These are phyloP conservation scores for Eucalyptus curtisii DNA, from an alignment of 345 rosid genomes.

Conservation along the genomic window DNA sequence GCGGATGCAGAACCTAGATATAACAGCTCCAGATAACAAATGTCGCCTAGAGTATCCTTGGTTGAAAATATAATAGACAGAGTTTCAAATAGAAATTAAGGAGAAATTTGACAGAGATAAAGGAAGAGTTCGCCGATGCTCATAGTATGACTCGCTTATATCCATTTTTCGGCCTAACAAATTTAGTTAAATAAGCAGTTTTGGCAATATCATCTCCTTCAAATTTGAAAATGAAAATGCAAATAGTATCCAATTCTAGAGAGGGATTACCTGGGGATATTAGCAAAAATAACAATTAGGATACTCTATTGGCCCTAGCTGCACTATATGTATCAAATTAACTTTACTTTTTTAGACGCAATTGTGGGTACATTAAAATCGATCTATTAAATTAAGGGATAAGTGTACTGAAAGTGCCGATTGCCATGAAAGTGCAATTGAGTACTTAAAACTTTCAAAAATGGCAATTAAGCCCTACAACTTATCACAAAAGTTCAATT, in stretches of 20 bases:
- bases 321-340: background rate
- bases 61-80: background rate
- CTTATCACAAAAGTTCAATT: background rate
- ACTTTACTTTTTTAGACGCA: background rate
- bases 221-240: background rate
- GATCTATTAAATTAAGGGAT: background rate
- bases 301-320: background rate
- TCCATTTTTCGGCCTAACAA: background rate
- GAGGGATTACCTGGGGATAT: background rate
- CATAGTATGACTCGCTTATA: background rate
- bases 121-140: background rate
- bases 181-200: background rate
- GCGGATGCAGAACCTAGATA: background rate
- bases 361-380: background rate
- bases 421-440: background rate
- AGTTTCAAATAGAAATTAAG: background rate
- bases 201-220: background rate
- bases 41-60: background rate
- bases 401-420: background rate
- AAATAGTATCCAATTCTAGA: background rate
- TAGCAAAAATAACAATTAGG: background rate
- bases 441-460: too few relatives aligned
- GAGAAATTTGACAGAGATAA: background rate
- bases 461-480: background rate
- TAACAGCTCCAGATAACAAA: background rate